Evolutionary conservation across 1,284 basidiomycete species (phyloP).

Genomic region (Pseudozyma thailandica): DNA sequence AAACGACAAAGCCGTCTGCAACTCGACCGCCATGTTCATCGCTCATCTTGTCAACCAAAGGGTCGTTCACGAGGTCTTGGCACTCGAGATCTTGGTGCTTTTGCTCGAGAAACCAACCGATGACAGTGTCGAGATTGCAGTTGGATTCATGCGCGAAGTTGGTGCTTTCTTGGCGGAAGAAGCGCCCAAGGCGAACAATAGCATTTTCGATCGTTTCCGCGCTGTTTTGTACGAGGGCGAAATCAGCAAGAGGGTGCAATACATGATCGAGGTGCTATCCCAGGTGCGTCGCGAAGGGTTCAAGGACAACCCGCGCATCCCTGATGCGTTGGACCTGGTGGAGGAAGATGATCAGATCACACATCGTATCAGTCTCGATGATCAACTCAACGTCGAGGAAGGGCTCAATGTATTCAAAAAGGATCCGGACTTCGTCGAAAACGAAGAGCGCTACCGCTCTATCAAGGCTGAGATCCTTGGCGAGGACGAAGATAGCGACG

Average conservation of each 20-base stretch:
- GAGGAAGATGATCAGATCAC: conserved; percentile 94
- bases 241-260: conserved; percentile 96
- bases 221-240: conserved; percentile 93
- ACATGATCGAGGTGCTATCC: conserved; percentile 91
- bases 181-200: conserved; percentile 91
- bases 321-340: conserved; percentile 93
- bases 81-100: conserved; percentile 92
- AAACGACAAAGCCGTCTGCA: conserved; percentile 97
- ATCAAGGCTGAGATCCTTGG: conserved; percentile 96
- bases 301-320: conserved; percentile 94
- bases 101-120: conserved; percentile 95
- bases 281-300: conserved; percentile 93
- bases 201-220: conserved; percentile 93
- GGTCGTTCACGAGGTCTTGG: conserved; percentile 92
- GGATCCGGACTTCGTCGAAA: conserved; percentile 86
- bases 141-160: conserved; percentile 96
- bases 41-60: conserved; percentile 96
- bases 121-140: conserved; percentile 97
- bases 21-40: conserved; percentile 93
- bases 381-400: conserved; percentile 91
- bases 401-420: conserved; percentile 95
- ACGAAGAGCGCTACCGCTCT: conserved; percentile 90
- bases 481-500: conserved; percentile 55
- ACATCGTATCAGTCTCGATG: conserved; percentile 89
- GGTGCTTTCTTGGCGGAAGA: conserved; percentile 94